A percentile compares a stretch with the other conserved stretches of the same genome.
Conservation (phyloP, 192 early-diverging fungal genomes). For the Gonapodya sp. region DNA sequence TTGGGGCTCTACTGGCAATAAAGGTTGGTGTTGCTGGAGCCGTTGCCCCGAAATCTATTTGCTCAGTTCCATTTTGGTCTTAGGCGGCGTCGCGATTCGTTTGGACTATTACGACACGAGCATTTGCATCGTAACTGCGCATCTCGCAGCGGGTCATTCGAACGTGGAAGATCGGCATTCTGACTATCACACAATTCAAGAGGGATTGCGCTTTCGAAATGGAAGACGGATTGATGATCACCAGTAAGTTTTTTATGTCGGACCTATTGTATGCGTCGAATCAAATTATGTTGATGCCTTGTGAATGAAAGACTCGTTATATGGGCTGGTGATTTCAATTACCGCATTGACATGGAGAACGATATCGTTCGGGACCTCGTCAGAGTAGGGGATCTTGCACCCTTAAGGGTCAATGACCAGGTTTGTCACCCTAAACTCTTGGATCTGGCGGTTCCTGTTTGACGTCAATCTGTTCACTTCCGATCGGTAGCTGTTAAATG, state of each 20-base stretch:
- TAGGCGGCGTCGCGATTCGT: constrained; percentile 78
- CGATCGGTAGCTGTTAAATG: constrained; percentile 41
- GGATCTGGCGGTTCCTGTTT: too few relatives aligned
- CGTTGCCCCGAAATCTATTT: not conserved
- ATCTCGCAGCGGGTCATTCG: constrained; percentile 76
- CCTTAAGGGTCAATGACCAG: constrained; percentile 50
- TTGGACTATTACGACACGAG: constrained; percentile 78
- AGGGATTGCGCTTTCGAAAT: constrained; percentile 57
- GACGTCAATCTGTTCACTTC: constrained; percentile 16
- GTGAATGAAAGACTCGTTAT: constrained; percentile 37
- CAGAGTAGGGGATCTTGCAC: constrained; percentile 30
- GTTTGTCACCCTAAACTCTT: constrained; percentile 24
- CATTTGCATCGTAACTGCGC: constrained; percentile 83
- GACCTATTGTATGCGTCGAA: not conserved
- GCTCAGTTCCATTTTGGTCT: not conserved
- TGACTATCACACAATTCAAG: constrained; percentile 72
- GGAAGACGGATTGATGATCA: constrained; percentile 65
- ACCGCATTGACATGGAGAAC: constrained; percentile 56
- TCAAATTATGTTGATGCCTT: not conserved
- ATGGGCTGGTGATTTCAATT: constrained; percentile 95
- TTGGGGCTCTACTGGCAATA: constrained; percentile 93
- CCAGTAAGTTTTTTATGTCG: constrained; percentile 46
- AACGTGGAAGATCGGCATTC: constrained; percentile 68
- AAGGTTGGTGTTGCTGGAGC: constrained; percentile 36
- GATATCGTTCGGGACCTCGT: constrained; percentile 17